phyloP scores from a whole-genome alignment of 768 basidiomycete species.

The Trametes villosa region DNA sequence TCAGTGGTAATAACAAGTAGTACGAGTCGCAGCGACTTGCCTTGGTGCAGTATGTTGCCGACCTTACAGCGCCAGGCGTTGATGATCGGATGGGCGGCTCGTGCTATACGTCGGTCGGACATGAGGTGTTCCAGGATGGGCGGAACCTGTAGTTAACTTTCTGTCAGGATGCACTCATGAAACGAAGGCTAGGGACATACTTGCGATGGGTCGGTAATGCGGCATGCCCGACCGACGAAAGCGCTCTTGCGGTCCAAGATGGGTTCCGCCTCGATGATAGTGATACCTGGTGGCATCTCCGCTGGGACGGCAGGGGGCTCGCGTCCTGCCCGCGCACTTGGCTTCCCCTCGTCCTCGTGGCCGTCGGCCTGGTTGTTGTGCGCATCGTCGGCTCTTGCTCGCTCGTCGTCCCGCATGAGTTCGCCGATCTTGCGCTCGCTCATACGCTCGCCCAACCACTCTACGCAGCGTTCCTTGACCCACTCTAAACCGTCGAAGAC shows the following conservation, averaged over 20 bases:
- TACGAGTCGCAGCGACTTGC: constrained; percentile 38
- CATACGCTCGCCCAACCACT: constrained; percentile 75
- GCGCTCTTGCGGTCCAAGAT: constrained; percentile 85
- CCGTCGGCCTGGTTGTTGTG: constrained; percentile 43
- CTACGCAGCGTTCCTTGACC: constrained; percentile 64
- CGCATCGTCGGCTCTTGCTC: background rate
- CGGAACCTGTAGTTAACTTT: constrained; percentile 55
- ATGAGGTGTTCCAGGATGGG: constrained; percentile 67
- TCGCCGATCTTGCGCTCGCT: constrained; percentile 58
- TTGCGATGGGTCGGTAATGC: constrained; percentile 76
- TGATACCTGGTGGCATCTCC: constrained; percentile 60
- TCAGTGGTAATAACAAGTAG: background rate
- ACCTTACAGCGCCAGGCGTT: constrained; percentile 83
- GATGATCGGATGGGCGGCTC: constrained; percentile 79
- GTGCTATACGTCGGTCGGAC: constrained; percentile 72
- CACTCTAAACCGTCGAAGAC: constrained; percentile 88
- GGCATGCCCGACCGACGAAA: constrained; percentile 86
- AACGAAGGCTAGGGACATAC: constrained; percentile 42
- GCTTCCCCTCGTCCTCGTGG: constrained; percentile 15
- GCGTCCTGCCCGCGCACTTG: constrained; percentile 9
- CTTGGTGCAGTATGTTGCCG: constrained; percentile 72
- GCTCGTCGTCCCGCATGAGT: constrained; percentile 56
- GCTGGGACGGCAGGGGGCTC: constrained; percentile 19
- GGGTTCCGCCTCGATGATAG: constrained; percentile 73
- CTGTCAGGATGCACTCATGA: background rate